Evolutionary conservation across 2,329 filamentous ascomycete species (phyloP).

Genomic region (Sclerotinia trifoliorum): DNA sequence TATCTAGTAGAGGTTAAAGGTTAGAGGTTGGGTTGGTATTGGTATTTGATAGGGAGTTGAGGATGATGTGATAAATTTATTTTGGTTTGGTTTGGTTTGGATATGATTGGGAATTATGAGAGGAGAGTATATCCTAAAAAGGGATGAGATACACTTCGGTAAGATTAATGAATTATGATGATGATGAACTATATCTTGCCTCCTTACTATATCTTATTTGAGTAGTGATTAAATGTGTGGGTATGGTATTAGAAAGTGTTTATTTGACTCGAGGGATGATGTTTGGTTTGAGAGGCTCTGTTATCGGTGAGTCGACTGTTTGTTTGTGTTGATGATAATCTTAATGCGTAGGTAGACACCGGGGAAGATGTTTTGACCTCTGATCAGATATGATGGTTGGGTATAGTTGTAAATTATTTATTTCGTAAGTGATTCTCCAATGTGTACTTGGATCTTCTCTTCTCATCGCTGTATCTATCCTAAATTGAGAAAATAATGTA

Average conservation of each 20-base stretch:
- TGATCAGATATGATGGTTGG: background rate
- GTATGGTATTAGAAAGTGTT: no score
- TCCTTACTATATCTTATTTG: no score
- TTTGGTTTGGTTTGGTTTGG: background rate
- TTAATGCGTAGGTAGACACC: background rate
- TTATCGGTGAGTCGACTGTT: no score
- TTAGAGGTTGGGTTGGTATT: background rate
- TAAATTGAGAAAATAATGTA: background rate
- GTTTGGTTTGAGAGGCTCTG: no score
- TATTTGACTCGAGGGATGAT: no score
- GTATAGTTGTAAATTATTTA: background rate
- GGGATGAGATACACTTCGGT: no score
- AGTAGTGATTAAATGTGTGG: no score
- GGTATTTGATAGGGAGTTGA: background rate
- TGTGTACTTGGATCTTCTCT: background rate
- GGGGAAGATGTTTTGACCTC: background rate
- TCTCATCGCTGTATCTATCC: background rate
- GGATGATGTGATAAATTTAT: background rate
- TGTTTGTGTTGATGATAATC: background rate
- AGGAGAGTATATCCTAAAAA: no score
- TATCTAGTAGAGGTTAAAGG: no score
- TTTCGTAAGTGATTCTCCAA: background rate
- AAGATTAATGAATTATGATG: no score
- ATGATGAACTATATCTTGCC: no score
- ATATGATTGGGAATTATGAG: no score